These are phyloP conservation scores for Penicillium sp. DNA, from an alignment of 2,329 filamentous ascomycete genomes.

Conservation along the genomic window DNA sequence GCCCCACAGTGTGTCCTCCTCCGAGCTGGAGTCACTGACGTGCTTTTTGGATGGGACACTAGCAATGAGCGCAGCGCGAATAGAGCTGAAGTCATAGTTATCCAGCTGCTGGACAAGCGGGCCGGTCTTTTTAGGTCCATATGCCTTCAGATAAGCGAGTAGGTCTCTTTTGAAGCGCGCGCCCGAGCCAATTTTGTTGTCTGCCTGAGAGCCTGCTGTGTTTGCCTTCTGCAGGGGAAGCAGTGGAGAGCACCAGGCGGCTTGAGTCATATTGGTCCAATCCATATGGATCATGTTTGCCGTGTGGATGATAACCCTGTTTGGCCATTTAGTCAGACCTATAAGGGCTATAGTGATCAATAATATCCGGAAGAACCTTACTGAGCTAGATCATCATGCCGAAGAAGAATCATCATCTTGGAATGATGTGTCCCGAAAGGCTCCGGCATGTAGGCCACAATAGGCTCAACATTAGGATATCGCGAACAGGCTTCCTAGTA, in stretches of 20 bases:
- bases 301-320: slow-evolving; percentile 66
- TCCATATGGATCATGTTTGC: slow-evolving; percentile 85
- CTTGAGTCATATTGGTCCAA: slow-evolving; percentile 82
- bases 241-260: slow-evolving; percentile 65
- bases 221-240: slow-evolving; percentile 45
- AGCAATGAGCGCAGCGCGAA: slow-evolving; percentile 65
- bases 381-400: slow-evolving; percentile 67
- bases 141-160: slow-evolving; percentile 61
- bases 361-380: slow-evolving; percentile 18
- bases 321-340: background rate
- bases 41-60: slow-evolving; percentile 65
- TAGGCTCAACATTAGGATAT: slow-evolving; percentile 60
- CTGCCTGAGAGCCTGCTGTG: slow-evolving; percentile 4
- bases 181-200: slow-evolving; percentile 50
- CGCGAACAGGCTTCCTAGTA: slow-evolving; percentile 51
- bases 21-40: slow-evolving; percentile 35
- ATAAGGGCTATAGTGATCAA: background rate
- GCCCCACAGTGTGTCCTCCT: slow-evolving; percentile 58
- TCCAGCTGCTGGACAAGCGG: slow-evolving; percentile 51
- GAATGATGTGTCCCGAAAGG: slow-evolving; percentile 77
- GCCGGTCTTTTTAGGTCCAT: slow-evolving; percentile 51
- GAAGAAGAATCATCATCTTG: slow-evolving; percentile 78
- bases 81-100: slow-evolving; percentile 58
- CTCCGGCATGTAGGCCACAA: slow-evolving; percentile 70
- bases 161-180: slow-evolving; percentile 66